Evolutionary conservation across 2,329 filamentous ascomycete species (phyloP), one percentile per base, ranked within the genome.

Genomic region (Xylaria hypoxylon): DNA sequence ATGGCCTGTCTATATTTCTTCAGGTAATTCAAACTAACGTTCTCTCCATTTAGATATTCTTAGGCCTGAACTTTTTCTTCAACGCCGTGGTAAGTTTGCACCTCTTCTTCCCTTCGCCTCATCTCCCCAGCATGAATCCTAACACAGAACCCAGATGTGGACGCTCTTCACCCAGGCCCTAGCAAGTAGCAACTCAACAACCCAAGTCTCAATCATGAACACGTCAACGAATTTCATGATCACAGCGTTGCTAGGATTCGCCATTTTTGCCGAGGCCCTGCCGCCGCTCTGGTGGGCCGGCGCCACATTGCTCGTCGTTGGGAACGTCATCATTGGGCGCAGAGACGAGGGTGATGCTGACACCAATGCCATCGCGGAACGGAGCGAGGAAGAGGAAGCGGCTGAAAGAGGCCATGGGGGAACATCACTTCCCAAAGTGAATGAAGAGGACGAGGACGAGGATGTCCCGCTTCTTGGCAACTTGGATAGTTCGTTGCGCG

Each of bases 141-240:
- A 59, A 65, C n/a, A 38, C 17, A 26, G n/a, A 42, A 31, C 4
- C 15, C 11, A 69, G 68, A 95, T 95, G 92, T 95, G 92, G 92
- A 89, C 90, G 0, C 85, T 95, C 53, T 95, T 94, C 81, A 95
- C 92, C 6, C 86, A 88, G 56, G 92, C 92, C 59, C 86, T 95
- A n/a, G 88, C 91, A 0, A 85, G 87, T 19, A 91, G 91, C 15
- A 86, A 87, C 64, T 93, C 91, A 1, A 93, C 92, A 8, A 92
- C 92, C 0, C 91, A 93, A 75, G 92, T 94, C 55, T 90, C 88
- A 71, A 90, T 95, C 76, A 88, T 95, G 78, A 95, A 95, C 78
- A 94, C 92, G 2, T 92, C 90, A 15, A 85, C 90, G 63, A 95
- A 95, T 80, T 95, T 95, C 78, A 85, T 95, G 79, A 79, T 93